Evolutionary conservation across 164 flowering plant species (phyloP).

Genomic region (Annona cherimola): DNA sequence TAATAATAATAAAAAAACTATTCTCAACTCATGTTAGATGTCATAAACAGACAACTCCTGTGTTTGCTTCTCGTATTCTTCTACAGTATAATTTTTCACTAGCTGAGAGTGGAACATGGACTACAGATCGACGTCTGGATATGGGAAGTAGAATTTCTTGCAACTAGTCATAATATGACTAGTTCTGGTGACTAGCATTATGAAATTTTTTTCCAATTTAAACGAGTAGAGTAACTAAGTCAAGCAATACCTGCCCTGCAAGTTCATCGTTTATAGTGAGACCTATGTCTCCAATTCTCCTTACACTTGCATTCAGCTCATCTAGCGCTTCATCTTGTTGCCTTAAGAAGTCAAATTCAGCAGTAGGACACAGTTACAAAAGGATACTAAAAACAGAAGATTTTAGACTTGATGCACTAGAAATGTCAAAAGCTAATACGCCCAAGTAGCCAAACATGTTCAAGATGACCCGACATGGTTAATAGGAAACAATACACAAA

Average conservation of each 20-base stretch:
- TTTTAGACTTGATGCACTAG: not conserved
- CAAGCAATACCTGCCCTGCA: slow-evolving; percentile 58
- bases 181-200: too few species aligned
- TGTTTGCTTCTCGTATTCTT: too few species aligned
- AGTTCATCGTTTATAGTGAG: slow-evolving; percentile 98
- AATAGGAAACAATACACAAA: not conserved
- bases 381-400: not conserved
- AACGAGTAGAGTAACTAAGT: not conserved
- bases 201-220: too few species aligned
- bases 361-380: not conserved
- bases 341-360: slow-evolving; percentile 32
- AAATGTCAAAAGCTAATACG: not conserved
- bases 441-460: not conserved
- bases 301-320: slow-evolving; percentile 85
- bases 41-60: too few species aligned
- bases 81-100: too few species aligned
- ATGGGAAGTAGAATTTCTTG: too few species aligned
- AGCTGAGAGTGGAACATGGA: too few species aligned
- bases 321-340: slow-evolving; percentile 95
- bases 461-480: not conserved
- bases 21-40: too few species aligned
- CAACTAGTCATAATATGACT: too few species aligned
- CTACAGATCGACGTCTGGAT: too few species aligned
- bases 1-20: too few species aligned
- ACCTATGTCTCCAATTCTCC: slow-evolving; percentile 90